Evolutionary conservation across 768 basidiomycete species (phyloP).

Genomic region (Agaricus bisporus): DNA sequence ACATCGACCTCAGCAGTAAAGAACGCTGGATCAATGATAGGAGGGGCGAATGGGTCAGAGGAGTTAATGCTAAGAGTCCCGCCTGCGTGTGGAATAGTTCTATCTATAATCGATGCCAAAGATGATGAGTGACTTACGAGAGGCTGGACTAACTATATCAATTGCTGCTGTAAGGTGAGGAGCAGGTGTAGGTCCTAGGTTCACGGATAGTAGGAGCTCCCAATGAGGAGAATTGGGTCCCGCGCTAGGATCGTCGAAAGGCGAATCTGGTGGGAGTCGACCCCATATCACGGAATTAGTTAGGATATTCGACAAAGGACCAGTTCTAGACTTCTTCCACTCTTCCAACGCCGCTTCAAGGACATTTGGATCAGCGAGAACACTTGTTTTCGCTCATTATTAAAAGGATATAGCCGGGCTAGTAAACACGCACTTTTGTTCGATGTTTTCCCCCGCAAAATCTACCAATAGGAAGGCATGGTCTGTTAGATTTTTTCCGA

Average conservation of each 20-base stretch:
- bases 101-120: no score
- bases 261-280: constrained; percentile 13
- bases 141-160: constrained; percentile 10
- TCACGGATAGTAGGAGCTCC: constrained; percentile 12
- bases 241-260: constrained; percentile 16
- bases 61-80: constrained; percentile 11
- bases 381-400: background rate
- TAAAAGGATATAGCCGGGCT: background rate
- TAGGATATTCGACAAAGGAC: constrained; percentile 9
- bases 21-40: constrained; percentile 8
- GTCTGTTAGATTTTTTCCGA: constrained; percentile 24
- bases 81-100: background rate
- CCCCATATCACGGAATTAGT: constrained; percentile 16
- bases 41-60: constrained; percentile 10
- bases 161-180: background rate
- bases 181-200: background rate
- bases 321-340: constrained; percentile 12
- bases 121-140: constrained; percentile 7
- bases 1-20: constrained; percentile 14
- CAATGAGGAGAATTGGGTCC: constrained; percentile 18
- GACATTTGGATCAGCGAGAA: background rate
- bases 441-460: constrained; percentile 13
- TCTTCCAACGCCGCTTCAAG: constrained; percentile 9
- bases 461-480: constrained; percentile 14
- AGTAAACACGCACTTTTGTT: background rate